Evolutionary conservation across 2,329 filamentous ascomycete species (phyloP).

Genomic region (Ophidiomyces ophidiicola): DNA sequence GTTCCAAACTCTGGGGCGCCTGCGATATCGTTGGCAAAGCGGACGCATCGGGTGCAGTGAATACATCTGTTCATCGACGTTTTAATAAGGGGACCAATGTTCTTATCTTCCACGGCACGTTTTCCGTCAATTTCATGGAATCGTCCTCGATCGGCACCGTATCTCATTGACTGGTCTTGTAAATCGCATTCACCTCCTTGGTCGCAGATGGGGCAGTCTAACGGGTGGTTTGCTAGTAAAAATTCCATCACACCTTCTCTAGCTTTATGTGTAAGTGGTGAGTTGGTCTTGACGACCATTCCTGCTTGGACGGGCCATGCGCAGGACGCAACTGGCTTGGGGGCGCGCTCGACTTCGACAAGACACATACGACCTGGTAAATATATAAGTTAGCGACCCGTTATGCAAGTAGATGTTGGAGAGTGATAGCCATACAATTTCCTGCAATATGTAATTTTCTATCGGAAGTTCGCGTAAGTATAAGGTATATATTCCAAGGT

Average conservation of each 20-base stretch:
- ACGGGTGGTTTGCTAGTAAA: slow-evolving; percentile 84
- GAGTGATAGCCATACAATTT: slow-evolving; percentile 51
- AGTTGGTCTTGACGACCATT: slow-evolving; percentile 99
- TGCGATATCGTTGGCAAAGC: slow-evolving; percentile 94
- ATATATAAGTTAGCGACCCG: slow-evolving; percentile 6
- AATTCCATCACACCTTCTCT: slow-evolving; percentile 99
- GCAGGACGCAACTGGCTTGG: slow-evolving; percentile 95
- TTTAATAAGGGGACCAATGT: slow-evolving; percentile 95
- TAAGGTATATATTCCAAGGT: no score
- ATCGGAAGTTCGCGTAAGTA: no score
- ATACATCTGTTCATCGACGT: slow-evolving; percentile 99
- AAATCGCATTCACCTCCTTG: slow-evolving; percentile 98
- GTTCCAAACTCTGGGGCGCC: slow-evolving; percentile 92
- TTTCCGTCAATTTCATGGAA: slow-evolving; percentile 96
- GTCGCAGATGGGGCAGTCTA: slow-evolving; percentile 96
- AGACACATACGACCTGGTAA: slow-evolving; percentile 72
- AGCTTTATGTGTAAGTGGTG: slow-evolving; percentile 89
- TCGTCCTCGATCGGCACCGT: slow-evolving; percentile 85
- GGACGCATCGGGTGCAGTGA: slow-evolving; percentile 94
- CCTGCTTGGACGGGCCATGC: slow-evolving; percentile 97
- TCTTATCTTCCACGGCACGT: slow-evolving; percentile 97
- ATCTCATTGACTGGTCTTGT: slow-evolving; percentile 98
- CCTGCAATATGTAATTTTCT: slow-evolving; percentile 98
- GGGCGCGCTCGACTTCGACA: slow-evolving; percentile 91
- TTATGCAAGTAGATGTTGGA: neutral